Evolutionary conservation across 345 rosid genomes (phyloP).

Genomic region (Erucastrum elatum): DNA sequence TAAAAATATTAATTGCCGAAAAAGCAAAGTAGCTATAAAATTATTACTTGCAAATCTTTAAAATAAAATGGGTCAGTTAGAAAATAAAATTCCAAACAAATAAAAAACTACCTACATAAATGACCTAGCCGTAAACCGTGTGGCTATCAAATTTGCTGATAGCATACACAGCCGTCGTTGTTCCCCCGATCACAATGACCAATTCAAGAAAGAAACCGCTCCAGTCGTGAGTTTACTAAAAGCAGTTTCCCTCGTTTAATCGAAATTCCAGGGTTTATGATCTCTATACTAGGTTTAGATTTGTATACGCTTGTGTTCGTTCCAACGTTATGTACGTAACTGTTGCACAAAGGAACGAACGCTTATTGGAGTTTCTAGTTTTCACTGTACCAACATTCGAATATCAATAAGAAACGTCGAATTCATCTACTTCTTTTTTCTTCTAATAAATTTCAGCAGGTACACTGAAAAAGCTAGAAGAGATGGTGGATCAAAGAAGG

Average conservation of each 20-base stretch:
- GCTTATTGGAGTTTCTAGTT: not conserved
- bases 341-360: not conserved
- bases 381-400: not conserved
- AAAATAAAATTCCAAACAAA: no score
- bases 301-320: not conserved
- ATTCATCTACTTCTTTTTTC: not conserved
- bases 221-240: not conserved
- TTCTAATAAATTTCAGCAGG: not conserved
- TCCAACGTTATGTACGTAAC: not conserved
- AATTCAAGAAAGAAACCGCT: not conserved
- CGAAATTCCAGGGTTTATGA: not conserved
- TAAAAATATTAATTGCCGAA: no score
- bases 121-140: not conserved
- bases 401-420: not conserved
- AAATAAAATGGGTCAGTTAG: no score
- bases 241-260: not conserved
- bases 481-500: not conserved
- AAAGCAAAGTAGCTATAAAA: no score
- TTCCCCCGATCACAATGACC: not conserved
- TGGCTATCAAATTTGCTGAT: not conserved
- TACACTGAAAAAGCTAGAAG: not conserved
- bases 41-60: no score
- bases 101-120: no score
- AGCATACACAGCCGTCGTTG: not conserved
- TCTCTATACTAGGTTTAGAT: not conserved